A percentile compares a stretch with the other conserved stretches of the same genome.
These are phyloP conservation scores for Dalbergia oliveri DNA, from an alignment of 306 rosid genomes.

Conservation along the genomic window DNA sequence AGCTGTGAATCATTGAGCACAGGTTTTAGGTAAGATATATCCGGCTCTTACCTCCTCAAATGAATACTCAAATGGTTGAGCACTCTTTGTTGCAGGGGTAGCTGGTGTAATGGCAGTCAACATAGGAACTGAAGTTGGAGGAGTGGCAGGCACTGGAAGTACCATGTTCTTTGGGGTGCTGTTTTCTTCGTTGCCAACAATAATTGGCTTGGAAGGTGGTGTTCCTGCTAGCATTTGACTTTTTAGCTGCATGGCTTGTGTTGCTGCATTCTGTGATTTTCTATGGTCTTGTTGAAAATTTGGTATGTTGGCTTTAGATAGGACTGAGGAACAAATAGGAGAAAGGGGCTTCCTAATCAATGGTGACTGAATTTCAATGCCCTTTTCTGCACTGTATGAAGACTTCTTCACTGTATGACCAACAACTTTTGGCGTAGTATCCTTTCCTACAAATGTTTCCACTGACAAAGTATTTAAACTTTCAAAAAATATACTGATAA, in stretches of 20 bases:
- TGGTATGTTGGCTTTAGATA: slow-evolving; percentile 53
- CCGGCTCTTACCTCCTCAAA: slow-evolving; percentile 73
- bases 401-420: slow-evolving; percentile 49
- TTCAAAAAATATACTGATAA: not conserved
- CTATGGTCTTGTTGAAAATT: slow-evolving; percentile 48
- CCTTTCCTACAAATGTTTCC: slow-evolving; percentile 51
- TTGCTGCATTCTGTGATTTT: slow-evolving; percentile 8
- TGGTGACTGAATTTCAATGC: slow-evolving; percentile 47
- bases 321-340: slow-evolving; percentile 55
- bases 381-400: slow-evolving; percentile 40
- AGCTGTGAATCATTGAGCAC: slow-evolving; percentile 42
- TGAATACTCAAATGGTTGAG: slow-evolving; percentile 57
- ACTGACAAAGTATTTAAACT: slow-evolving; percentile 3
- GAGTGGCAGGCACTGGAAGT: slow-evolving; percentile 61
- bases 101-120: slow-evolving; percentile 61
- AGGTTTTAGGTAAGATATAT: slow-evolving; percentile 47
- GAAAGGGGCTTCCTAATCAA: slow-evolving; percentile 66
- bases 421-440: slow-evolving; percentile 41
- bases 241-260: slow-evolving; percentile 15
- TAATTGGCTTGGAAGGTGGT: slow-evolving; percentile 53
- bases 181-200: slow-evolving; percentile 51
- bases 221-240: slow-evolving; percentile 47
- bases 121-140: slow-evolving; percentile 61
- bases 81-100: slow-evolving; percentile 28
- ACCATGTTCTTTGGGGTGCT: slow-evolving; percentile 60